These are phyloP conservation scores for Herpetomonas muscarum DNA, from an alignment of 208 protist genomes.

Conservation along the genomic window DNA sequence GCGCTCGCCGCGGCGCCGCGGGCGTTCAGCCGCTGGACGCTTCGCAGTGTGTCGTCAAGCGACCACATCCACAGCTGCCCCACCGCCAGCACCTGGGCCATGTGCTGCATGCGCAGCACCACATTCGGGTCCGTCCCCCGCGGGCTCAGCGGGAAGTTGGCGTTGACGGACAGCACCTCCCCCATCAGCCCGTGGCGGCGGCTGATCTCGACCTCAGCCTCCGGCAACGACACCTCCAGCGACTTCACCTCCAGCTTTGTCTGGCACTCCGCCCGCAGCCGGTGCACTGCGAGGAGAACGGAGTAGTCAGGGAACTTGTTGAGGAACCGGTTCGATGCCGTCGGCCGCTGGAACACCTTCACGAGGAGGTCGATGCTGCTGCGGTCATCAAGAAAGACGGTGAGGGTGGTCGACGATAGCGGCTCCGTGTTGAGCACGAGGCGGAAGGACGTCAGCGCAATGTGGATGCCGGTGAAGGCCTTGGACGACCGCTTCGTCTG, in stretches of 20 bases:
- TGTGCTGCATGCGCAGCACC: conserved; percentile 58
- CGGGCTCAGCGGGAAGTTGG: conserved; percentile 48
- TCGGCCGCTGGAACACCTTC: conserved; percentile 17
- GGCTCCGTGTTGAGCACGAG: conserved; percentile 71
- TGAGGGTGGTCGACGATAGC: conserved; percentile 52
- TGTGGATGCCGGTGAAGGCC: conserved; percentile 40
- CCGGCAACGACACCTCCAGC: conserved; percentile 65
- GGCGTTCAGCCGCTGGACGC: conserved; percentile 29
- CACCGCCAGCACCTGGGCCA: conserved; percentile 68
- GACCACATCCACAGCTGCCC: conserved; percentile 54
- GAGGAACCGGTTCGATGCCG: conserved; percentile 11
- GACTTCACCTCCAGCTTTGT: conserved; percentile 87
- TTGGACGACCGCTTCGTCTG: background rate
- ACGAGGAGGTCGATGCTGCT: conserved; percentile 55
- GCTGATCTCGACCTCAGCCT: conserved; percentile 45
- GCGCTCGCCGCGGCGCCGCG: conserved; percentile 18
- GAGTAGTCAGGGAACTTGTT: conserved; percentile 26
- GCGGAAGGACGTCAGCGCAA: conserved; percentile 56
- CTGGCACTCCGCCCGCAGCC: conserved; percentile 72
- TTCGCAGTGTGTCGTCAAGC: conserved; percentile 24
- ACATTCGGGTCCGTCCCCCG: conserved; percentile 58
- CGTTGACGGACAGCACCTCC: conserved; percentile 25
- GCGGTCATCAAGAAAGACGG: conserved; percentile 57
- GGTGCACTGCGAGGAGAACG: conserved; percentile 40
- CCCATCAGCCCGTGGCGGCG: conserved; percentile 21